phyloP scores from a whole-genome alignment of 768 basidiomycete species.

The Scleroderma bovista region DNA sequence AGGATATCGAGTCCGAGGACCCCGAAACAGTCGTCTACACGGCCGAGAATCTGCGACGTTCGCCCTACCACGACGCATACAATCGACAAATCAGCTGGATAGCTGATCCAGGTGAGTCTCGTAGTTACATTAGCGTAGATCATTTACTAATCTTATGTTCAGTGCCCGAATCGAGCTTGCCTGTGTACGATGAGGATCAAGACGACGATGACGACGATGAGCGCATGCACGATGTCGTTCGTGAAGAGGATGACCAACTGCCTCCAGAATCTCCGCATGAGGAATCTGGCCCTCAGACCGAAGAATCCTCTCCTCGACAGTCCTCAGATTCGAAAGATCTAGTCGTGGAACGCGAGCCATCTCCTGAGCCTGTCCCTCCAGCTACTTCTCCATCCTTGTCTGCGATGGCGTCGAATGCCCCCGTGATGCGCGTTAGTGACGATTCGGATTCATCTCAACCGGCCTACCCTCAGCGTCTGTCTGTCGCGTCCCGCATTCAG shows the following conservation, averaged over 20 bases:
- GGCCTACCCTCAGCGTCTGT: conserved; percentile 54
- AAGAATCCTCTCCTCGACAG: conserved; percentile 48
- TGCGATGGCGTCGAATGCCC: conserved; percentile 39
- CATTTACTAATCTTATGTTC: conserved; percentile 5
- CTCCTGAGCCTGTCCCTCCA: conserved; percentile 43
- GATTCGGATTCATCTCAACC: conserved; percentile 47
- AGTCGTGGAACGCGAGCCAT: conserved; percentile 58
- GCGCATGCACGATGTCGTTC: conserved; percentile 28
- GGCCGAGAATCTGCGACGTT: conserved; percentile 48
- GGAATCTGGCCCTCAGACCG: conserved; percentile 42
- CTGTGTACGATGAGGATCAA: conserved; percentile 48
- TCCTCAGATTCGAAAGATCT: conserved; percentile 60
- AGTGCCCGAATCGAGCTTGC: conserved; percentile 64
- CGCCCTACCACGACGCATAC: conserved; percentile 43
- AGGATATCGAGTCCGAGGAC: conserved; percentile 35
- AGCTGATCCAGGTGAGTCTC: conserved; percentile 57
- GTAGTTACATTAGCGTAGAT: conserved; percentile 6
- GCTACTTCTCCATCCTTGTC: conserved; percentile 45
- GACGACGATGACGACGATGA: conserved; percentile 33
- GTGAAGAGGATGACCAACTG: conserved; percentile 44
- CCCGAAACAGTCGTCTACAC: conserved; percentile 59
- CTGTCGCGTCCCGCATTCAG: conserved; percentile 56
- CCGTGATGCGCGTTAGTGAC: conserved; percentile 37
- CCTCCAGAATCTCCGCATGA: conserved; percentile 48
- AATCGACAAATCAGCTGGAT: conserved; percentile 72